phyloP scores from a whole-genome alignment of 345 rosid species.

The Odontarrhena argentea region DNA sequence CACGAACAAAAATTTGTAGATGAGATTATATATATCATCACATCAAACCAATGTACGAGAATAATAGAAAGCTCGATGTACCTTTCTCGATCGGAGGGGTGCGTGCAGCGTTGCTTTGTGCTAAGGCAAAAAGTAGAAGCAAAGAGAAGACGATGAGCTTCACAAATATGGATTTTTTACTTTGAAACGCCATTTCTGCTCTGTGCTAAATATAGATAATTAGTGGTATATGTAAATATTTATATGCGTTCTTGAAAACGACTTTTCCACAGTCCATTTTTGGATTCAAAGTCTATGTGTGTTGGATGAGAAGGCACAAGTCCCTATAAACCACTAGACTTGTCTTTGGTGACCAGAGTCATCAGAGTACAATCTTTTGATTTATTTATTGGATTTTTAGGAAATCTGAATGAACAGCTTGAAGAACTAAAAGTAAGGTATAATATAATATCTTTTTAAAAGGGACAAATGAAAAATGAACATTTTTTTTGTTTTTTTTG shows the following conservation, averaged over 20 bases:
- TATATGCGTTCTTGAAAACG: slow-evolving; percentile 22
- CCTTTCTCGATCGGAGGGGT: slow-evolving; percentile 19
- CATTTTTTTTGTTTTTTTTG: too few species aligned
- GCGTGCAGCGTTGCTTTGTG: slow-evolving; percentile 34
- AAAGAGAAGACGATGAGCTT: slow-evolving; percentile 18
- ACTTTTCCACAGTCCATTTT: slow-evolving; percentile 20
- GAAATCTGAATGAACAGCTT: too few species aligned
- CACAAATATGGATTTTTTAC: slow-evolving; percentile 13
- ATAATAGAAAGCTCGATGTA: slow-evolving; percentile 10
- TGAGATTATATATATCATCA: not conserved
- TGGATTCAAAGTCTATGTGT: slow-evolving; percentile 14
- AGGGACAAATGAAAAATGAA: too few species aligned
- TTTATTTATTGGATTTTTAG: too few species aligned
- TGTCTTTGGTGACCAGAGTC: too few species aligned
- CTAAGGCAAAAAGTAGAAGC: slow-evolving; percentile 25
- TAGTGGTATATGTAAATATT: not conserved
- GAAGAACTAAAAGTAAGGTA: too few species aligned
- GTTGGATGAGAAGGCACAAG: slow-evolving; percentile 16
- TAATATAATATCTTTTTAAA: too few species aligned
- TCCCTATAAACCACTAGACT: not conserved
- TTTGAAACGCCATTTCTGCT: slow-evolving; percentile 14
- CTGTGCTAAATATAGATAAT: not conserved
- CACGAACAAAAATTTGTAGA: not conserved
- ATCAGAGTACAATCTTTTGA: too few species aligned
- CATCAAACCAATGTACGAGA: not conserved